Evolutionary conservation across 331 rosid genomes (phyloP).

Genomic region (Pyracantha coccinea): DNA sequence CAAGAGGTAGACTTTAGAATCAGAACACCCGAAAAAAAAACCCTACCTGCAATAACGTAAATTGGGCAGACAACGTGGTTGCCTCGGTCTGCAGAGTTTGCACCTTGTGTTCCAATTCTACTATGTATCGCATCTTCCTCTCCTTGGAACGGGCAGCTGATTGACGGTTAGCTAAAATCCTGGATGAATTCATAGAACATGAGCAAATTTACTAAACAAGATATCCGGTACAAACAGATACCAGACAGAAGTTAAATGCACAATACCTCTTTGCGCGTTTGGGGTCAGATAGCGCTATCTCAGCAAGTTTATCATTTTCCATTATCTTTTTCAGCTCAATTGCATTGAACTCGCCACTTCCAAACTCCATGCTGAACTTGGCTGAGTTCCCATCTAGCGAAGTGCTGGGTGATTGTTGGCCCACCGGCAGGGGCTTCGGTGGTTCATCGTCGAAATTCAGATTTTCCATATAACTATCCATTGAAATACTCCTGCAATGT

Average conservation of each 20-base stretch:
- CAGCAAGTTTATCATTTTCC: slow-evolving; percentile 70
- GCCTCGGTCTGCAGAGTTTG: slow-evolving; percentile 91
- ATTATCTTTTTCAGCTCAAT: slow-evolving; percentile 64
- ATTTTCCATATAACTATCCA: slow-evolving; percentile 73
- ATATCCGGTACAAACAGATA: background rate
- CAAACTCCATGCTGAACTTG: slow-evolving; percentile 42
- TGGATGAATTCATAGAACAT: slow-evolving; percentile 13
- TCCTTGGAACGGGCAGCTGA: slow-evolving; percentile 96
- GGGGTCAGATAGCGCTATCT: slow-evolving; percentile 76
- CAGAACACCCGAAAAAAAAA: slow-evolving; percentile 4
- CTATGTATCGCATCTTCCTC: slow-evolving; percentile 56
- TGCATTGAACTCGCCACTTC: slow-evolving; percentile 55
- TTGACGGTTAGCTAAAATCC: slow-evolving; percentile 88
- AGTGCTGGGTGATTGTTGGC: slow-evolving; percentile 43
- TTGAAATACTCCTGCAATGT: slow-evolving; percentile 64
- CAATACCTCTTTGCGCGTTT: slow-evolving; percentile 78
- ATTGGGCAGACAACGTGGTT: slow-evolving; percentile 62
- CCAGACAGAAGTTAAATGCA: background rate
- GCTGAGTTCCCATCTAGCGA: slow-evolving; percentile 34
- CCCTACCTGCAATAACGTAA: slow-evolving; percentile 60
- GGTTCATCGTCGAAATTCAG: slow-evolving; percentile 51
- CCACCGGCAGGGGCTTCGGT: slow-evolving; percentile 33
- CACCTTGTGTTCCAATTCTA: slow-evolving; percentile 82
- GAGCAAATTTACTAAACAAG: background rate
- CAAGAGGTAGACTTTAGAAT: background rate